Base-by-base conservation (phyloP, 169 alveolate species). In the Plasmodium cynomolgi region DNA sequence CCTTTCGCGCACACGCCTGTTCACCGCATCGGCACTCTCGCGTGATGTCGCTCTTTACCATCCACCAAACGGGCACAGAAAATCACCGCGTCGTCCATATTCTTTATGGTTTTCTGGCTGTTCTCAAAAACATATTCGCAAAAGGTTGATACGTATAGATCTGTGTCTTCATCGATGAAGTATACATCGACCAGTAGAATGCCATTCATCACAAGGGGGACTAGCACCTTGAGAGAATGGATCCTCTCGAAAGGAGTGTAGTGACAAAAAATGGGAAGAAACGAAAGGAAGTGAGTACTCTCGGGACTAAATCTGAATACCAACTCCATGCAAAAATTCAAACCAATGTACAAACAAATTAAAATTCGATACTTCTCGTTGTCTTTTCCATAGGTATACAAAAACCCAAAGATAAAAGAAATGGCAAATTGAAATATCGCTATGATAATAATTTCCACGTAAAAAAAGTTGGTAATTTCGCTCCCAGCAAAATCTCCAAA, bases 401-500 rank as follows among this genome's bases (percentile, higher is more conserved):
- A 73, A 39, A 91, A 91, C n/a, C 95, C 95, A 81, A 91, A 91
- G 31, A 91, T 91, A 91, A 91, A 91, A 8, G 95, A 91, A 81
- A 91, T 91, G 54, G 95, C 95, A 82, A 81, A 91, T 58, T 91
- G 95, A 91, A 91, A 91, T 44, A 91, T 91, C 15, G 95, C 91
- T 81, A 91, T 91, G 73, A 91, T 91, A 15, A 91, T 58, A 29
- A 91, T 91, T 72, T 91, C 95, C 3, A 91, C 73, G 74, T 91
- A 91, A 72, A 91, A 91, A 68, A 91, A 91, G 29, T 73, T 91
- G 23, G 84, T 91, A 37, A 91, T 73, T 62, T 91, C 95, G 26
- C 83, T 82, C 7, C 74, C 92, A 0, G 98, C 99, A 73, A 97
- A 99, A 95, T 97, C 98, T 20, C 99, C 99, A 83, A 96, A 96